Evolutionary conservation across 768 basidiomycete species (phyloP), one percentile per base, ranked within the genome.

Genomic region (Steccherinum ochraceum): DNA sequence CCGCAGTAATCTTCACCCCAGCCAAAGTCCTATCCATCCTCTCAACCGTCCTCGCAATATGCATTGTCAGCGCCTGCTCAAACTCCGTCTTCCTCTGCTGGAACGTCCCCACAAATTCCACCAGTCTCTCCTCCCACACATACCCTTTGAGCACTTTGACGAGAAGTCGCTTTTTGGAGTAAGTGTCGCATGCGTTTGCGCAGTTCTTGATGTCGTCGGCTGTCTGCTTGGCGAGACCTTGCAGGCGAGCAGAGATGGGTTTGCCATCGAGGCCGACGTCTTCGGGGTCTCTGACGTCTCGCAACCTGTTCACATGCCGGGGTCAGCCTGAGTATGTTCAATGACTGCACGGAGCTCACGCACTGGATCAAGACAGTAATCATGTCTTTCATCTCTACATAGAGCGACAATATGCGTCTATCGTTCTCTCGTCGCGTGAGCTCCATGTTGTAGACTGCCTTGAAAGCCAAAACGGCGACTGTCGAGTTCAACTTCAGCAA

Each of bases 401-500:
- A 74, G 4, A 81, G 64, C 3, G 68, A 63, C 2, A 72, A 52
- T 5, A 79, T 68, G 52, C 76, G 78, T 50, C 69, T 71, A 49
- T 80, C 74, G 48, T 81, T 81, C 23, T 77, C 76, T 20, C 74
- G 64, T 20, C 78, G 65, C 2, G 72, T 74, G 49, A 73, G 49
- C 48, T 79, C 77, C 27, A 80, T 63, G 16, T 71, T 70, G 23
- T 77, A 67, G 4, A 76, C 76, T 0, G 76, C 64, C 27, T 72
- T 68, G 61, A 81, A 81, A 1, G 78, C 77, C 12, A 71, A 58
- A 16, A 79, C 73, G 24, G 71, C 76, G 43, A 76, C 79, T 69
- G 48, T n/a, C n/a, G 24, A 13, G 5, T n/a, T 21, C 5, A 24
- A 26, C 18, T 2, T 35, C 48, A n/a, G n/a, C 16, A 54, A 1